A percentile compares a stretch with the other conserved stretches of the same genome.
Evolutionary conservation across 345 rosid genomes (phyloP).

Genomic region (Viola odorata): DNA sequence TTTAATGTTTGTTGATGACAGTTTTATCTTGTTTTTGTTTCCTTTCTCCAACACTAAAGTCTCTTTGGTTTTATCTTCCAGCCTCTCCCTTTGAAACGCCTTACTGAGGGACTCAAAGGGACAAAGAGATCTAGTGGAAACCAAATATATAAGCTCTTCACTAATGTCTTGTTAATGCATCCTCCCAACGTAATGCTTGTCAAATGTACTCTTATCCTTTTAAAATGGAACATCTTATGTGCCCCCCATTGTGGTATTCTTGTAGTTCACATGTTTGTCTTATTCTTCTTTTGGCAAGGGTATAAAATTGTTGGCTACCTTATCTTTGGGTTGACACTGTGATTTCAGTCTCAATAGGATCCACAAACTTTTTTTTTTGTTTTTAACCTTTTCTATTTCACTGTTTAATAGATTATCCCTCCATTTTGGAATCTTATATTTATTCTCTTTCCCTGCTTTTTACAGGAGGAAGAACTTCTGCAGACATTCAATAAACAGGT

Average conservation of each 20-base stretch:
- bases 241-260: no score
- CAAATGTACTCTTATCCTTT: not conserved
- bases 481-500: conserved; percentile 75
- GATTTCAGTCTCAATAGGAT: not conserved
- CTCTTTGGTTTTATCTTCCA: conserved; percentile 29
- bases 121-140: conserved; percentile 54
- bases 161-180: conserved; percentile 56
- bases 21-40: not conserved
- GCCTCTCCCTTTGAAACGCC: conserved; percentile 84
- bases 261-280: no score
- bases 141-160: conserved; percentile 70
- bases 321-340: no score
- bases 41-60: no score
- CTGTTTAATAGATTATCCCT: not conserved
- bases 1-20: not conserved
- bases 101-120: conserved; percentile 74
- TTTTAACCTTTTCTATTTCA: not conserved
- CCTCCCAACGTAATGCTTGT: conserved; percentile 65
- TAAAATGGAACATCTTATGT: not conserved
- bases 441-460: conserved; percentile 13
- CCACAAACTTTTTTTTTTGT: not conserved
- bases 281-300: no score
- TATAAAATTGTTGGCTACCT: no score
- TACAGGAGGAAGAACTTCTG: conserved; percentile 76
- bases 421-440: not conserved